phyloP scores from a whole-genome alignment of 2,329 filamentous ascomycete species.

The Didymella exigua region DNA sequence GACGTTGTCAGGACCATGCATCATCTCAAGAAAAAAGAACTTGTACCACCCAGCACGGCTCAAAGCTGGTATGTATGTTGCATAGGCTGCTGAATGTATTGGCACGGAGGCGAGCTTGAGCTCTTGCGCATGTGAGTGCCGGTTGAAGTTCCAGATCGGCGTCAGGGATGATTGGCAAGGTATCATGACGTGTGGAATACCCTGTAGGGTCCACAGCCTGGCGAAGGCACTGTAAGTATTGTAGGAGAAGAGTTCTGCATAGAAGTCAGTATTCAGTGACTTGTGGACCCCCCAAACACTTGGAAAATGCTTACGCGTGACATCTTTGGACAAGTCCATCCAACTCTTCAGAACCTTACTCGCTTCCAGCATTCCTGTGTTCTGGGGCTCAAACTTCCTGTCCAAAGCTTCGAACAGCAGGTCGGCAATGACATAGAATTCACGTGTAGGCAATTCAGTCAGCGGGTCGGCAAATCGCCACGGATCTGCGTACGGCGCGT shows the following conservation, averaged over 20 bases:
- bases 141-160: constrained; percentile 40
- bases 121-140: constrained; percentile 31
- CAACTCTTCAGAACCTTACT: constrained; percentile 42
- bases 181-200: constrained; percentile 45
- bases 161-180: constrained; percentile 33
- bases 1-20: constrained; percentile 36
- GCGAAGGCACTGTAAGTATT: constrained; percentile 38
- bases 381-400: constrained; percentile 42
- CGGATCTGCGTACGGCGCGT: constrained; percentile 38
- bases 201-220: constrained; percentile 42
- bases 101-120: constrained; percentile 25
- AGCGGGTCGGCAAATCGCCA: constrained; percentile 43
- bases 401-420: constrained; percentile 44
- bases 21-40: constrained; percentile 41
- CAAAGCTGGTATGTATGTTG: constrained; percentile 43
- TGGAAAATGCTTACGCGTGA: constrained; percentile 21
- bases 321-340: constrained; percentile 38
- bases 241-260: constrained; percentile 36
- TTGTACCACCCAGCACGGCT: constrained; percentile 47
- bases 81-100: constrained; percentile 15
- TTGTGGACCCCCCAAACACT: not conserved
- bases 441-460: constrained; percentile 42
- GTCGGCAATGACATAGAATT: constrained; percentile 46
- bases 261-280: not conserved
- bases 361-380: constrained; percentile 43